Evolutionary conservation across 257 asterid genomes (phyloP).

Genomic region (Solanum virginianum): DNA sequence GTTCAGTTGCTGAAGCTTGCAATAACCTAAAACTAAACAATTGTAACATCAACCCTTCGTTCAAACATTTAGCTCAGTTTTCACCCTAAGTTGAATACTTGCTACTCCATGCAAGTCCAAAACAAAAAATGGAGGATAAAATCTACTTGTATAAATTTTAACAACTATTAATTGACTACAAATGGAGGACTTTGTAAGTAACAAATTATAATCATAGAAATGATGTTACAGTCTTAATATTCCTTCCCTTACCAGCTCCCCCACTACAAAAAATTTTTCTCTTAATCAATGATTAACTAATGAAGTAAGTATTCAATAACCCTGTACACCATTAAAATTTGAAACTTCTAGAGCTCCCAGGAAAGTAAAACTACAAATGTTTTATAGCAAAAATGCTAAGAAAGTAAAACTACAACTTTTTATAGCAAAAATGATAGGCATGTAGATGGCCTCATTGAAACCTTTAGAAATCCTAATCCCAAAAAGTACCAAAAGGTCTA

Average conservation of each 20-base stretch:
- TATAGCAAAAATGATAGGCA: background rate
- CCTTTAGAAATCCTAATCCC: background rate
- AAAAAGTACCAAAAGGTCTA: background rate
- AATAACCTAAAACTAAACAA: too few relatives aligned
- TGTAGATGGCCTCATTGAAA: background rate
- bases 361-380: background rate
- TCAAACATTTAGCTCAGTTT: background rate
- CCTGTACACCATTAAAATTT: background rate
- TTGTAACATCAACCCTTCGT: too few relatives aligned
- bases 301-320: background rate
- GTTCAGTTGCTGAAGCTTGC: too few relatives aligned
- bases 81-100: background rate
- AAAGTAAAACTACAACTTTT: background rate
- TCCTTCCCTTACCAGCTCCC: background rate
- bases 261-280: background rate
- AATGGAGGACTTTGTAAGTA: background rate
- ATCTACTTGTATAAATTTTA: background rate
- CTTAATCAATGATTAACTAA: background rate
- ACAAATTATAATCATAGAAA: background rate
- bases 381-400: too few relatives aligned
- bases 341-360: background rate
- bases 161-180: background rate
- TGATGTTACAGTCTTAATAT: too few relatives aligned
- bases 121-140: background rate
- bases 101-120: background rate